Evolutionary conservation across 2,329 filamentous ascomycete genomes (phyloP).

Genomic region (Neoarthrinium moseri): DNA sequence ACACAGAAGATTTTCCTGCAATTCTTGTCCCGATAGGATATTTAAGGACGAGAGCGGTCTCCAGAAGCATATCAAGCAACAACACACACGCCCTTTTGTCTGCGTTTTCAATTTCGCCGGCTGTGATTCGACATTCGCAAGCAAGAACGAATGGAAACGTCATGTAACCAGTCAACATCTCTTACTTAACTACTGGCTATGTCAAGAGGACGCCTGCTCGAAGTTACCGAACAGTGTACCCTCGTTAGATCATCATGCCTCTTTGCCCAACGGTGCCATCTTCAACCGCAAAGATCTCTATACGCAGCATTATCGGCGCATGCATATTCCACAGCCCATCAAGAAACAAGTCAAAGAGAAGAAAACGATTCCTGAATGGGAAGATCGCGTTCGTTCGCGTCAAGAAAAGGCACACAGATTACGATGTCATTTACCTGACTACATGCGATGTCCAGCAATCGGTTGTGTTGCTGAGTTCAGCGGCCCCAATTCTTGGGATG

Average conservation of each 20-base stretch:
- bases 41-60: slow-evolving; percentile 47
- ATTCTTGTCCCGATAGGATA: slow-evolving; percentile 31
- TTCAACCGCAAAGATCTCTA: slow-evolving; percentile 95
- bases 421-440: slow-evolving; percentile 61
- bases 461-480: slow-evolving; percentile 62
- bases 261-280: slow-evolving; percentile 53
- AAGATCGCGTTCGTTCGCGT: slow-evolving; percentile 54
- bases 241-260: slow-evolving; percentile 19
- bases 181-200: slow-evolving; percentile 71
- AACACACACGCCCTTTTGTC: slow-evolving; percentile 62
- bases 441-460: slow-evolving; percentile 59
- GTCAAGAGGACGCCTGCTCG: slow-evolving; percentile 61
- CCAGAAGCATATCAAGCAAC: slow-evolving; percentile 48
- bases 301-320: slow-evolving; percentile 81
- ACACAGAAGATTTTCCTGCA: slow-evolving; percentile 26
- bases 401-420: slow-evolving; percentile 57
- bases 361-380: slow-evolving; percentile 37
- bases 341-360: slow-evolving; percentile 37
- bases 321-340: slow-evolving; percentile 63
- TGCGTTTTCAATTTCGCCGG: slow-evolving; percentile 80
- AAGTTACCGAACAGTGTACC: slow-evolving; percentile 28
- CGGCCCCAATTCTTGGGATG: slow-evolving; percentile 70
- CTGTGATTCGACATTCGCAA: slow-evolving; percentile 69
- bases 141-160: slow-evolving; percentile 95
- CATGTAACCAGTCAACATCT: slow-evolving; percentile 82